These are phyloP conservation scores for Jamesozyma piceae DNA, from an alignment of 805 yeast species.

Conservation along the genomic window DNA sequence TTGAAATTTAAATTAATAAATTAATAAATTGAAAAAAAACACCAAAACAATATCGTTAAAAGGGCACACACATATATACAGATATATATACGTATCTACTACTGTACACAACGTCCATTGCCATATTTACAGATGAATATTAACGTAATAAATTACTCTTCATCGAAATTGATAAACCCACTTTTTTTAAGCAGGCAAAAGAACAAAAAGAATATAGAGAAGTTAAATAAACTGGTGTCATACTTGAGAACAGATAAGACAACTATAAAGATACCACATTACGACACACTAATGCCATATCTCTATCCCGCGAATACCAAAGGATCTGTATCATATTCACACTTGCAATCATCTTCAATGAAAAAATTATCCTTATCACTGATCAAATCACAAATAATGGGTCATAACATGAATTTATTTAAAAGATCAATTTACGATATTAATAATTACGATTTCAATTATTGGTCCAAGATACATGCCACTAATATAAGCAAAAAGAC, in stretches of 20 bases:
- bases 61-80: too few species aligned
- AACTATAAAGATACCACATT: background rate
- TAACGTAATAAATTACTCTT: background rate
- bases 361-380: background rate
- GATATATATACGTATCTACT: too few species aligned
- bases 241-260: background rate
- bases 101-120: too few species aligned
- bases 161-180: background rate
- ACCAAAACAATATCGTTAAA: too few species aligned
- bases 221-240: background rate
- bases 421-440: constrained; percentile 14
- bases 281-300: background rate
- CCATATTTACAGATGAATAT: too few species aligned
- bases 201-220: background rate
- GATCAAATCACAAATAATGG: constrained; percentile 4
- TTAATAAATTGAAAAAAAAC: too few species aligned
- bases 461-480: background rate
- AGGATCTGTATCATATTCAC: background rate
- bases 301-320: background rate
- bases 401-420: constrained; percentile 10
- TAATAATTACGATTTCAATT: constrained; percentile 18
- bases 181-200: background rate
- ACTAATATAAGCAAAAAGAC: background rate
- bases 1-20: too few species aligned
- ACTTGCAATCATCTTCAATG: background rate